A percentile compares a stretch with the other conserved stretches of the same genome.
Conservation (phyloP, 225 moss, liverwort and hornwort genomes). For the Marchantia polymorpha region DNA sequence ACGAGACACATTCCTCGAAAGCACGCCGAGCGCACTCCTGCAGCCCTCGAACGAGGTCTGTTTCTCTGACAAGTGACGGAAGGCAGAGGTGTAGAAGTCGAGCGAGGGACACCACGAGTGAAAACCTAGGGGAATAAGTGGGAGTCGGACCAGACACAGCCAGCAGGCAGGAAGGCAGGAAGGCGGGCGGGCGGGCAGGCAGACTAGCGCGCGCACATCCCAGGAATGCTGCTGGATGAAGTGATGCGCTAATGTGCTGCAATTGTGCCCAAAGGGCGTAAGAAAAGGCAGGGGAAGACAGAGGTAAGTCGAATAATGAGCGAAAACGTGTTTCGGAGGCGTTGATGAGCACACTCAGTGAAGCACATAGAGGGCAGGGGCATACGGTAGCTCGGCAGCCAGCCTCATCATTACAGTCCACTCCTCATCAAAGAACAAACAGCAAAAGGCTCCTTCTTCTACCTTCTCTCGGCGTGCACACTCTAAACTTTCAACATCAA, state of each 20-base stretch:
- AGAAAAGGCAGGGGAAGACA: neutral
- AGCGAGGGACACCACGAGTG: neutral
- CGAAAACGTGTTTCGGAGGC: neutral
- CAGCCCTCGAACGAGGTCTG: neutral
- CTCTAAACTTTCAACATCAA: neutral
- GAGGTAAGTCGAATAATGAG: neutral
- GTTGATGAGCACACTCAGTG: neutral
- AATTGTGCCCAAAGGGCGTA: neutral
- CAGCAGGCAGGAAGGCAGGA: too few relatives aligned
- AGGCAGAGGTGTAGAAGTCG: neutral
- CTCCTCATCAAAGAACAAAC: neutral
- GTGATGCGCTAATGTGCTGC: neutral
- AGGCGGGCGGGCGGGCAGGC: too few relatives aligned
- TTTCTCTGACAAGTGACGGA: neutral
- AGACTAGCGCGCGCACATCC: neutral
- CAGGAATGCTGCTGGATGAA: neutral
- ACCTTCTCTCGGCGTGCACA: neutral
- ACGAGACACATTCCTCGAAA: constrained; percentile 1
- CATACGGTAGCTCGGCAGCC: neutral
- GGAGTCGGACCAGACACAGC: neutral
- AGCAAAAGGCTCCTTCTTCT: neutral
- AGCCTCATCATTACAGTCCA: constrained; percentile 2
- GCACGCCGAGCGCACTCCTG: neutral
- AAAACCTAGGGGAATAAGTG: neutral
- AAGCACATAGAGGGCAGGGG: neutral